Conservation (phyloP, 768 basidiomycete species). For the Coprinellus aureogranulatus region DNA sequence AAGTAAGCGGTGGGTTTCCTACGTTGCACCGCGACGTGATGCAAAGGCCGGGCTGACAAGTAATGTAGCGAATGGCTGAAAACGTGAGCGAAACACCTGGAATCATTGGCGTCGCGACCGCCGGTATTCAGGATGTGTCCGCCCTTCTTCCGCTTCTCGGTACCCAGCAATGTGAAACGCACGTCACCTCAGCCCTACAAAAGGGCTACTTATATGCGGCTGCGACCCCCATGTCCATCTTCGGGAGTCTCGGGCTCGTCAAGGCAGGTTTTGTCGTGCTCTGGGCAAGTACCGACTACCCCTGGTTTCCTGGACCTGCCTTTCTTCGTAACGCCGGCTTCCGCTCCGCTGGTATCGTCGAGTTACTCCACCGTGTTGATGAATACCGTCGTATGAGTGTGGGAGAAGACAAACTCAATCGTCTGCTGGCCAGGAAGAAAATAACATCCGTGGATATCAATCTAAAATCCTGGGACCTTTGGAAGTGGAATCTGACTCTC, state of each 20-base stretch:
- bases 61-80: no score
- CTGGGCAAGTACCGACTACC: conserved; percentile 10
- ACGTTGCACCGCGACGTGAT: no score
- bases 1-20: no score
- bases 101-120: not conserved
- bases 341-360: not conserved
- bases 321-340: not conserved
- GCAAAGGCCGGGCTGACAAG: no score
- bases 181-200: conserved; percentile 16
- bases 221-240: conserved; percentile 22
- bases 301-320: not conserved
- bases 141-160: conserved; percentile 24
- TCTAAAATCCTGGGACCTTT: not conserved
- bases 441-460: not conserved
- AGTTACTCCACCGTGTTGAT: not conserved
- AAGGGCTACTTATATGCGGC: conserved; percentile 22
- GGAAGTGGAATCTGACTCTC: not conserved
- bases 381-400: not conserved
- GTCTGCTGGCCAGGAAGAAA: not conserved
- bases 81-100: not conserved
- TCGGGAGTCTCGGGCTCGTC: conserved; percentile 21
- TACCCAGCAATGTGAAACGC: conserved; percentile 22
- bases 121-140: conserved; percentile 23
- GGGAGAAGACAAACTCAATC: not conserved
- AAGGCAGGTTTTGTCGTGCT: conserved; percentile 17